Evolutionary conservation across 257 asterid species (phyloP).

Genomic region (Henckelia pumila): DNA sequence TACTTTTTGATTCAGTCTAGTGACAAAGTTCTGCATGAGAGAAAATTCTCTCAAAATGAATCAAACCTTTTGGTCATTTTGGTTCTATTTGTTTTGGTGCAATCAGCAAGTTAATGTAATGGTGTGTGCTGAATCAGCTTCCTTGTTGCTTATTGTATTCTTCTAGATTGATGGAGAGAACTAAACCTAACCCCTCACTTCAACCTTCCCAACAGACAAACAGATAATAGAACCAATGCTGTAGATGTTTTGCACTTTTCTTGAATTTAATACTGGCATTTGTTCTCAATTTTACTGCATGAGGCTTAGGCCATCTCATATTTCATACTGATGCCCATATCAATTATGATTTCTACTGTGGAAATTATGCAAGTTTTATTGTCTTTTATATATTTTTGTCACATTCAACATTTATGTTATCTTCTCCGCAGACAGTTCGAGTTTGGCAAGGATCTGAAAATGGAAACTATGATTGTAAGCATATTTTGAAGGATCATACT

Average conservation of each 20-base stretch:
- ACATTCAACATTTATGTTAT: constrained; percentile 17
- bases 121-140: not conserved
- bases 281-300: not conserved
- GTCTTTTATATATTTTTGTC: constrained; percentile 1
- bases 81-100: not conserved
- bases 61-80: not conserved
- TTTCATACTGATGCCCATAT: not conserved
- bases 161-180: not conserved
- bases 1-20: not conserved
- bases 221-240: no score
- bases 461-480: constrained; percentile 67
- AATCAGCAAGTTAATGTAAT: not conserved
- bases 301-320: no score
- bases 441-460: constrained; percentile 81
- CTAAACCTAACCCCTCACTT: not conserved
- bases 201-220: not conserved
- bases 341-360: not conserved
- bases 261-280: not conserved
- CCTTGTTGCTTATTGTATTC: not conserved
- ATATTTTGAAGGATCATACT: constrained; percentile 79
- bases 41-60: not conserved
- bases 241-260: not conserved
- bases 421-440: constrained; percentile 82
- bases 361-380: no score
- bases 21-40: not conserved